Conservation (phyloP, 345 rosid genomes). For the Salix suchowensis region DNA sequence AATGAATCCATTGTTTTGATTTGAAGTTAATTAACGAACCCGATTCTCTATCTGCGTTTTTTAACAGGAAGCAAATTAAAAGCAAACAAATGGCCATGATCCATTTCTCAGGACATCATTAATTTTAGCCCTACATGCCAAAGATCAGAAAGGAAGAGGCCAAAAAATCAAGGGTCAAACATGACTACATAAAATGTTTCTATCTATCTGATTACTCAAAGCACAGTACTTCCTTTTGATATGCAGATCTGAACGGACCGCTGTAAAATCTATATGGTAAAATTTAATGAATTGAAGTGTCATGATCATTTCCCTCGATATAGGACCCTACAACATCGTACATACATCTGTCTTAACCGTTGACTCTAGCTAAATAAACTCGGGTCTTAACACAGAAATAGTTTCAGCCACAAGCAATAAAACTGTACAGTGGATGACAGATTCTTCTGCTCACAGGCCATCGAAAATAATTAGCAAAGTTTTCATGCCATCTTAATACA, state of each 20-base stretch:
- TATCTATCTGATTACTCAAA: neutral
- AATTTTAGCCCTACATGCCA: neutral
- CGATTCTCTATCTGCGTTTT: no score
- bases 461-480: no score
- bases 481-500: no score
- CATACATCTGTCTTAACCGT: neutral
- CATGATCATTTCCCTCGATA: neutral
- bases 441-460: no score
- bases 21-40: no score
- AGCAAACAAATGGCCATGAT: neutral
- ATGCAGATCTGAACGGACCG: slow-evolving; percentile 7
- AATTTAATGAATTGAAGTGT: neutral
- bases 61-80: no score
- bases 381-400: no score
- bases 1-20: neutral
- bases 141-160: neutral
- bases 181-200: no score
- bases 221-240: neutral
- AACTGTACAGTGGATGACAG: no score
- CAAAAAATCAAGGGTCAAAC: no score
- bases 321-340: neutral
- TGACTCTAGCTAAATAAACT: no score
- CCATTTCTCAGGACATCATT: neutral
- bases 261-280: slow-evolving; percentile 12
- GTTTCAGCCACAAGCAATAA: no score